These are phyloP conservation scores for Geotrichum reessii DNA, from an alignment of 1,139 yeast species.

Conservation along the genomic window DNA sequence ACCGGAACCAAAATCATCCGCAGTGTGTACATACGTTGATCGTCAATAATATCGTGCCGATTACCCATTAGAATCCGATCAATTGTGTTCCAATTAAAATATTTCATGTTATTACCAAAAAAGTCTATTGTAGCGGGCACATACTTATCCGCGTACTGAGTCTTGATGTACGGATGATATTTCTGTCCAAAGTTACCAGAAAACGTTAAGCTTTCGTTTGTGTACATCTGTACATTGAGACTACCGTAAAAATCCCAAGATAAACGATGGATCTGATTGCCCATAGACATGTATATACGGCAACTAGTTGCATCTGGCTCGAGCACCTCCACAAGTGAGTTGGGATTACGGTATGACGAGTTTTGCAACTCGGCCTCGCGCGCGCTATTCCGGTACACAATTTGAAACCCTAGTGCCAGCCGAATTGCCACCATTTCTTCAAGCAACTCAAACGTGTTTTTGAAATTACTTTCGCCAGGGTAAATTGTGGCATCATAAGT, in stretches of 20 bases:
- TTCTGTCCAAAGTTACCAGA: constrained; percentile 23
- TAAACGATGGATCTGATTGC: constrained; percentile 79
- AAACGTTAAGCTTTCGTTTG: constrained; percentile 28
- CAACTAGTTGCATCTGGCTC: constrained; percentile 48
- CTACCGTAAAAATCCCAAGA: constrained; percentile 56
- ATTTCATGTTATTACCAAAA: constrained; percentile 50
- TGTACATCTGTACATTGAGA: constrained; percentile 71
- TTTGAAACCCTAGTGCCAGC: constrained; percentile 79
- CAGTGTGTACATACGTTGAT: constrained; percentile 57
- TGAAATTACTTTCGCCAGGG: constrained; percentile 48
- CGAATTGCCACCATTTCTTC: constrained; percentile 83
- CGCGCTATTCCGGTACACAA: constrained; percentile 66
- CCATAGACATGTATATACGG: constrained; percentile 65
- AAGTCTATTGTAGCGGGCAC: constrained; percentile 49
- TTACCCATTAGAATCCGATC: constrained; percentile 89
- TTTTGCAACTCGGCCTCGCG: constrained; percentile 57
- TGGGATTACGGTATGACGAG: constrained; percentile 40
- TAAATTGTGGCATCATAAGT: constrained; percentile 59
- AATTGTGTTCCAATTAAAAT: constrained; percentile 81
- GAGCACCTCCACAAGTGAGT: constrained; percentile 37
- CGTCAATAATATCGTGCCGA: constrained; percentile 57
- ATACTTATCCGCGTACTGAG: constrained; percentile 68
- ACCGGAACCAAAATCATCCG: constrained; percentile 77
- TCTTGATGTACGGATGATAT: constrained; percentile 61
- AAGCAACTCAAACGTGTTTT: constrained; percentile 58